Evolutionary conservation across 1,284 basidiomycete genomes (phyloP).

Genomic region (Sporisorium exsertum): DNA sequence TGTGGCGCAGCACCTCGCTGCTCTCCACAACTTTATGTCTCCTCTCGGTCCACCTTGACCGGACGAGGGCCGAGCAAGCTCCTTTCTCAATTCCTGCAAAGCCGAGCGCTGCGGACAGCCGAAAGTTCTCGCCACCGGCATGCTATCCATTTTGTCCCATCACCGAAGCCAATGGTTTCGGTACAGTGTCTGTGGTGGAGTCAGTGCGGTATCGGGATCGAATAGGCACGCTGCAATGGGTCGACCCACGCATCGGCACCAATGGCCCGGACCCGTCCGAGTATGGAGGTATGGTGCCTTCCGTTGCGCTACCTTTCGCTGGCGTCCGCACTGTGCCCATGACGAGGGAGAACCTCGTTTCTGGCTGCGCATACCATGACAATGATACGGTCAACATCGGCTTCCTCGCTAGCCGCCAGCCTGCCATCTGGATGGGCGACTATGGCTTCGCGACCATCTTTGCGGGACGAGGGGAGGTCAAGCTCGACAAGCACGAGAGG

Average conservation of each 20-base stretch:
- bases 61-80: constrained; percentile 5
- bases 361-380: constrained; percentile 47
- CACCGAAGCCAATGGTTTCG: not conserved
- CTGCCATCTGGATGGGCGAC: constrained; percentile 87
- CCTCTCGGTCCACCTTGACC: not conserved
- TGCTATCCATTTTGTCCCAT: constrained; percentile 41
- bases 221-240: constrained; percentile 30
- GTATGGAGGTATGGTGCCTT: constrained; percentile 54
- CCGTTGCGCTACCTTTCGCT: constrained; percentile 43
- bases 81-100: constrained; percentile 11
- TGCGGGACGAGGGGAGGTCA: constrained; percentile 68
- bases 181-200: constrained; percentile 14
- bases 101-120: not conserved
- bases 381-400: constrained; percentile 48
- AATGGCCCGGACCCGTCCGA: constrained; percentile 49
- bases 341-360: constrained; percentile 46
- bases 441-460: constrained; percentile 69
- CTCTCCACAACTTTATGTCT: not conserved
- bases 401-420: constrained; percentile 67
- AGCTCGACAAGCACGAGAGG: constrained; percentile 75
- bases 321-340: constrained; percentile 37
- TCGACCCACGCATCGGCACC: constrained; percentile 56
- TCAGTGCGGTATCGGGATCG: constrained; percentile 17
- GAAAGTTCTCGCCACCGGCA: not conserved
- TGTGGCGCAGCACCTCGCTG: not conserved